Evolutionary conservation across 2,329 filamentous ascomycete genomes (phyloP).

Genomic region (Talaromyces verruculosus): DNA sequence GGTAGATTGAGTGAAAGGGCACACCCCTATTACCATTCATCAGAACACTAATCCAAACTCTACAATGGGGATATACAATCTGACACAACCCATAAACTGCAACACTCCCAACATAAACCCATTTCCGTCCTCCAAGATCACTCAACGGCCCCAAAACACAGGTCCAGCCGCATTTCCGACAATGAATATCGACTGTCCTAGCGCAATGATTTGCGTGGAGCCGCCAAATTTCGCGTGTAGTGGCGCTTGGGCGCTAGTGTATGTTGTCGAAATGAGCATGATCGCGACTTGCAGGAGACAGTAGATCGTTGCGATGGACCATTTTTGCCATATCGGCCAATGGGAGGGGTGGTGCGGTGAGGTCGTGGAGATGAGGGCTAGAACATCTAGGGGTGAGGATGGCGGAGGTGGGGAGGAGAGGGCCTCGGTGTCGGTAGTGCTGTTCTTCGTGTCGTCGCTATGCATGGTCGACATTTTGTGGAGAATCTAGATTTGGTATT

Average conservation of each 20-base stretch:
- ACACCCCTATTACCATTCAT: constrained; percentile 25
- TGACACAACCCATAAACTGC: constrained; percentile 35
- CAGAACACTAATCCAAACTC: neutral
- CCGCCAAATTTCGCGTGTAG: constrained; percentile 42
- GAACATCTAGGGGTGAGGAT: constrained; percentile 3
- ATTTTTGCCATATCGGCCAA: constrained; percentile 27
- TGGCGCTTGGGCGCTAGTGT: constrained; percentile 41
- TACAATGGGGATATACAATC: constrained; percentile 28
- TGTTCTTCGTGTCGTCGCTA: neutral
- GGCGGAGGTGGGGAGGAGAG: neutral
- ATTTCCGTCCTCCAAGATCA: constrained; percentile 47
- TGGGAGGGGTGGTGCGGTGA: constrained; percentile 25
- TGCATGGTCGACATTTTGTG: neutral
- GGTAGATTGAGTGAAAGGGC: constrained; percentile 38
- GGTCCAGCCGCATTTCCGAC: constrained; percentile 45
- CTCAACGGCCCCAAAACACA: constrained; percentile 44
- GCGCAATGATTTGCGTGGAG: constrained; percentile 39
- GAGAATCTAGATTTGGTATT: neutral
- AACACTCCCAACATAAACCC: constrained; percentile 45
- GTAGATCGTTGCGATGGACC: constrained; percentile 28
- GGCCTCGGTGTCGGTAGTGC: neutral
- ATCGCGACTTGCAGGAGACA: constrained; percentile 42
- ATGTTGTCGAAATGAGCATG: constrained; percentile 42
- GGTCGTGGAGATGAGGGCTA: constrained; percentile 22
- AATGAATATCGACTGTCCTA: constrained; percentile 48